phyloP scores from a whole-genome alignment of 371 early-diverging fungal genomes.

The Actinomucor elegans region DNA sequence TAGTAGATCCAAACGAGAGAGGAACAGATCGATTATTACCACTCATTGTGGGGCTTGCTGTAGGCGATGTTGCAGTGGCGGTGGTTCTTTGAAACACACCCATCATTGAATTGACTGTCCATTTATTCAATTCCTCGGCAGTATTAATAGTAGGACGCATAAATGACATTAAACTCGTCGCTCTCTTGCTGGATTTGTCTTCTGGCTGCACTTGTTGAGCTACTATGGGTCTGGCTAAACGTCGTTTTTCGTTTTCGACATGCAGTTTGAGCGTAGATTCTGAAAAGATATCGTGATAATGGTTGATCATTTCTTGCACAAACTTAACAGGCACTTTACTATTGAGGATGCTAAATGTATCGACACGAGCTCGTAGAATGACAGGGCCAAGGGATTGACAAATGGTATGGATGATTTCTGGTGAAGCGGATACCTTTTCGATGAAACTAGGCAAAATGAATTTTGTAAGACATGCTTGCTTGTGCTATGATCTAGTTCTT shows the following conservation, averaged over 20 bases:
- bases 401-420: conserved; percentile 15
- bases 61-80: not conserved
- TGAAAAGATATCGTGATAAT: conserved; percentile 32
- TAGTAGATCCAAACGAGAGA: conserved; percentile 25
- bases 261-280: conserved; percentile 32
- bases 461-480: not conserved
- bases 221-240: conserved; percentile 30
- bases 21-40: conserved; percentile 5
- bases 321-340: conserved; percentile 54
- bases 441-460: not conserved
- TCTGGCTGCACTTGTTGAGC: conserved; percentile 15
- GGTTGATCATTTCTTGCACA: conserved; percentile 50
- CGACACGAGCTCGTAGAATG: conserved; percentile 51
- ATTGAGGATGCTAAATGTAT: conserved; percentile 51
- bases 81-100: conserved; percentile 37
- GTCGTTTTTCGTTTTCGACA: conserved; percentile 41
- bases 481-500: not conserved
- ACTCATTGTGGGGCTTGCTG: not conserved
- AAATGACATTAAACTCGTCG: conserved; percentile 35
- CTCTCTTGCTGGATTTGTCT: conserved; percentile 15
- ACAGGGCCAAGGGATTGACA: conserved; percentile 58
- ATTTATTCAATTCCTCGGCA: conserved; percentile 17
- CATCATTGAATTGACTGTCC: conserved; percentile 30
- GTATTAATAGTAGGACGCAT: conserved; percentile 27
- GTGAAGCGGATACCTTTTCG: not conserved